A percentile compares a stretch with the other conserved stretches of the same genome.
These are phyloP conservation scores for Meyerozyma smithsonii DNA, from an alignment of 1,139 yeast species.

Conservation along the genomic window DNA sequence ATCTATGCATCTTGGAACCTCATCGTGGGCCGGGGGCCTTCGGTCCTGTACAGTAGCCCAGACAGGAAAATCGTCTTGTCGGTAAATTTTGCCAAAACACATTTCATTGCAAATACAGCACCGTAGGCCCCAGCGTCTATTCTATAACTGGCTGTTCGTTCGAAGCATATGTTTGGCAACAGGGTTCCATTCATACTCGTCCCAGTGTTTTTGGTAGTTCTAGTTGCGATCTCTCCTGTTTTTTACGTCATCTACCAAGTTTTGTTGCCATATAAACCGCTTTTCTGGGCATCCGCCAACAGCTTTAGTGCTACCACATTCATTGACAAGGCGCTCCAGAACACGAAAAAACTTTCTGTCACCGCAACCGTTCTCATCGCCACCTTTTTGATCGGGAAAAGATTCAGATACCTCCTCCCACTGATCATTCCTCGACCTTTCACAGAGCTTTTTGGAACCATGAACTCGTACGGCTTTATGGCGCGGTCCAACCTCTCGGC, in stretches of 20 bases:
- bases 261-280: neutral
- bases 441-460: neutral
- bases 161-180: neutral
- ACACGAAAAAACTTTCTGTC: slow-evolving; percentile 1
- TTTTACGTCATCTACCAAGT: neutral
- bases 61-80: neutral
- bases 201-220: neutral
- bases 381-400: slow-evolving; percentile 1
- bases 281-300: neutral
- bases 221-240: neutral
- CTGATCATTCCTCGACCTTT: neutral
- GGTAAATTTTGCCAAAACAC: neutral
- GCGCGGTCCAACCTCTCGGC: slow-evolving; percentile 2
- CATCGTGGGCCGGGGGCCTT: neutral
- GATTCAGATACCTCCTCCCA: slow-evolving; percentile 2
- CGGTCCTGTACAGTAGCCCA: neutral
- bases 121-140: neutral
- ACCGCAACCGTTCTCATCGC: slow-evolving; percentile 4
- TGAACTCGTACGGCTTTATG: slow-evolving; percentile 5
- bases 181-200: neutral
- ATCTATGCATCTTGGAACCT: neutral
- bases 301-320: neutral
- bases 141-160: neutral
- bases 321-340: neutral
- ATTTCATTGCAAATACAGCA: neutral